phyloP scores from a whole-genome alignment of 306 rosid species.

The Pterocarpus macrocarpus region DNA sequence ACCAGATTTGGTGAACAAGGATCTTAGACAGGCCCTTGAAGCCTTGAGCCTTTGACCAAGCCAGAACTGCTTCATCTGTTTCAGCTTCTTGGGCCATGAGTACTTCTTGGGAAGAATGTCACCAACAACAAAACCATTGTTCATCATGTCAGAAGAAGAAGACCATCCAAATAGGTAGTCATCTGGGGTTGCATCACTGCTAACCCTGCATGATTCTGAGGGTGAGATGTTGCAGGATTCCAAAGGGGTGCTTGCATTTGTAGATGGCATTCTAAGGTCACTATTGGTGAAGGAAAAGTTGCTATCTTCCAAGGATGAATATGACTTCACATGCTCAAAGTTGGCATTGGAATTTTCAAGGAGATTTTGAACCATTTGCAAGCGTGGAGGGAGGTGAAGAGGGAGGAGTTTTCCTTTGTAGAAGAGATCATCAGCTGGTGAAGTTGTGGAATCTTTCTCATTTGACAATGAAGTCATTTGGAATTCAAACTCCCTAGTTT shows the following conservation, averaged over 20 bases:
- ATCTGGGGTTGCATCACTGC: conserved; percentile 72
- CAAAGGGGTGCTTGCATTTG: conserved; percentile 51
- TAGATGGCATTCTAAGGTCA: conserved; percentile 47
- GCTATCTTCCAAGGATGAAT: conserved; percentile 52
- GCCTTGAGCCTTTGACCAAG: conserved; percentile 71
- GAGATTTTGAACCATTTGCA: conserved; percentile 83
- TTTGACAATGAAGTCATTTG: conserved; percentile 72
- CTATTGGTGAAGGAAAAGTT: conserved; percentile 46
- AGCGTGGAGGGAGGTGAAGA: conserved; percentile 93
- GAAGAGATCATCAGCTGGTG: conserved; percentile 95
- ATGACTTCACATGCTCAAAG: conserved; percentile 42
- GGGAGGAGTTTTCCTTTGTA: conserved; percentile 98
- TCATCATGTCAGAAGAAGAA: conserved; percentile 49
- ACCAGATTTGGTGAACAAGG: conserved; percentile 73
- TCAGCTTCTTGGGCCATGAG: conserved; percentile 72
- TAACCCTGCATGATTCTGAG: conserved; percentile 74
- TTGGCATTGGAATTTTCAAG: conserved; percentile 20
- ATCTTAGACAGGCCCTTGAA: conserved; percentile 72
- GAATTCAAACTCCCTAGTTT: conserved; percentile 85
- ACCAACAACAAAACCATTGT: conserved; percentile 46
- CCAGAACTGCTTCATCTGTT: conserved; percentile 70
- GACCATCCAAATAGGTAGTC: conserved; percentile 63
- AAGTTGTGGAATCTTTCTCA: conserved; percentile 61
- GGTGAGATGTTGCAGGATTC: conserved; percentile 68
- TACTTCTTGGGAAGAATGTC: conserved; percentile 56